Percentiles rank a stretch among this genome's conserved stretches.
Evolutionary conservation across 2,329 filamentous ascomycete species (phyloP).

Genomic region (Trichoderma semiorbis): DNA sequence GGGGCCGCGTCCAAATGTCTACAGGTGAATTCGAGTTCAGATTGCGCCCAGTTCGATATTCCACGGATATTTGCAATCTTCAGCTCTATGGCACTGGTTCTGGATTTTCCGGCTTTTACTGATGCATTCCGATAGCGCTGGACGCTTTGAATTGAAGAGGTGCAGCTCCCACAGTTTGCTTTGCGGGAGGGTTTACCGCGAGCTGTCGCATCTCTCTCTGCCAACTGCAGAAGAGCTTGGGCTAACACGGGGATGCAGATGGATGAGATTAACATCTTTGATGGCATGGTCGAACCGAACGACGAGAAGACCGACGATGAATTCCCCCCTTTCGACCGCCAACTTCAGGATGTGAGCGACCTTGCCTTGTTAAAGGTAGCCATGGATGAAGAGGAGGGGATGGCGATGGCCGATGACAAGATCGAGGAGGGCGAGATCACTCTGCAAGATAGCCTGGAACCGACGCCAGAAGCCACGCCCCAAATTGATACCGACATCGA

Average conservation of each 20-base stretch:
- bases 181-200: neutral
- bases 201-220: neutral
- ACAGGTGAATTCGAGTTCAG: neutral
- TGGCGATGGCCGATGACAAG: neutral
- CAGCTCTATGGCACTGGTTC: neutral
- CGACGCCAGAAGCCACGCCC: neutral
- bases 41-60: neutral
- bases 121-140: neutral
- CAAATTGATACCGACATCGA: neutral
- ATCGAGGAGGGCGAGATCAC: neutral
- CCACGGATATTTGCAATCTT: neutral
- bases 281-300: neutral
- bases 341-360: neutral
- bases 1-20: constrained; percentile 6
- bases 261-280: constrained; percentile 19
- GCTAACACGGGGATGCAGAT: constrained; percentile 16
- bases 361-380: neutral
- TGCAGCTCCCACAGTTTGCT: neutral
- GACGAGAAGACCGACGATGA: neutral
- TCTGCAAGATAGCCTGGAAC: neutral
- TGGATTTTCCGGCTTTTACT: neutral
- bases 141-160: neutral
- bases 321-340: neutral
- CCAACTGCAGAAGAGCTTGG: neutral
- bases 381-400: neutral